Conservation (phyloP, 495 filamentous ascomycete genomes). For the Podospora conica region DNA sequence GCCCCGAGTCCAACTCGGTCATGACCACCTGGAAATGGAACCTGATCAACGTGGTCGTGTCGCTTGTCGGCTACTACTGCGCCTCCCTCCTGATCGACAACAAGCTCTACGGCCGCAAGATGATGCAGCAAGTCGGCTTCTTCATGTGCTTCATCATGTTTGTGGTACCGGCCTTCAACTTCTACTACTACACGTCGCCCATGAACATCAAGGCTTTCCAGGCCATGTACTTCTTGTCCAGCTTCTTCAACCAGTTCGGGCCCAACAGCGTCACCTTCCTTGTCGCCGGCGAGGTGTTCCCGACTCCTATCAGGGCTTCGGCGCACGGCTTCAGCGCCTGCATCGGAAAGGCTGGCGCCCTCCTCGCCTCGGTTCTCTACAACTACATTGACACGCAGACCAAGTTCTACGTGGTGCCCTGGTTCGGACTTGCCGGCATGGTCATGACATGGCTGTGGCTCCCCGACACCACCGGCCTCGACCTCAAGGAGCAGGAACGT, state of each 20-base stretch:
- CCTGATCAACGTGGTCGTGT: constrained; percentile 75
- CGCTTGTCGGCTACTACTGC: constrained; percentile 76
- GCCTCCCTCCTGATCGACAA: constrained; percentile 77
- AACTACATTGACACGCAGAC: constrained; percentile 74
- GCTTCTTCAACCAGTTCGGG: constrained; percentile 95
- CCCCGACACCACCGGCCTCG: constrained; percentile 86
- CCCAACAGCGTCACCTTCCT: constrained; percentile 90
- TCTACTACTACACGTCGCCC: constrained; percentile 62
- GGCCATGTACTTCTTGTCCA: constrained; percentile 86
- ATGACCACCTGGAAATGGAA: constrained; percentile 89
- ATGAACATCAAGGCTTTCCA: constrained; percentile 73
- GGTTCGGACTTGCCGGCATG: constrained; percentile 83
- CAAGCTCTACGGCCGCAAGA: constrained; percentile 86
- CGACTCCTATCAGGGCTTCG: constrained; percentile 81
- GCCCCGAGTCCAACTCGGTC: constrained; percentile 50
- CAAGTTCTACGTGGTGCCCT: constrained; percentile 84
- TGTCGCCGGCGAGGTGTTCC: constrained; percentile 85
- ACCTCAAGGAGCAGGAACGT: constrained; percentile 90
- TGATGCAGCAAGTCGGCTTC: constrained; percentile 90
- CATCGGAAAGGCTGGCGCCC: constrained; percentile 74
- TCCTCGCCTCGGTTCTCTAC: constrained; percentile 76
- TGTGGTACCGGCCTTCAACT: constrained; percentile 77
- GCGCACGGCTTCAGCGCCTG: constrained; percentile 87
- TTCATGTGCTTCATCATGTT: constrained; percentile 81
- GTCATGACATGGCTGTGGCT: constrained; percentile 73